These are phyloP conservation scores for Sequoia sempervirens DNA, from an alignment of 75 land plant species.

Conservation along the genomic window DNA sequence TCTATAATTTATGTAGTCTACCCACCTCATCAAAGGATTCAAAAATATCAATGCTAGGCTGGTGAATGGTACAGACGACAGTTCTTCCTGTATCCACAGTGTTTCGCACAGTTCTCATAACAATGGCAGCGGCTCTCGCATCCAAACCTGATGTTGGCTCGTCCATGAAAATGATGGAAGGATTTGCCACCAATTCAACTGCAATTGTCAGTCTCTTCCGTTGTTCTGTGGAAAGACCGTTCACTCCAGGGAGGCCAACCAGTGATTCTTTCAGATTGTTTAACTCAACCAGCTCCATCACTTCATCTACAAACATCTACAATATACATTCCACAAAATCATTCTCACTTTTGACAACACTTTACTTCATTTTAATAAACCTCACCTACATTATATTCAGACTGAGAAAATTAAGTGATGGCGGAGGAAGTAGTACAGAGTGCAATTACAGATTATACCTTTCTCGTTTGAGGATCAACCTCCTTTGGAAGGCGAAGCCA, in stretches of 20 bases:
- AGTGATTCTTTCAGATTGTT: conserved; percentile 16
- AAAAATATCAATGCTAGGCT: conserved; percentile 14
- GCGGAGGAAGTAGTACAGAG: background rate
- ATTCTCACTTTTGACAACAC: background rate
- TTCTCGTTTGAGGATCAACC: conserved; percentile 8
- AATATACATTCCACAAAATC: background rate
- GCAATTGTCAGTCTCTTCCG: conserved; percentile 20
- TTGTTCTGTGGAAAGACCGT: conserved; percentile 31
- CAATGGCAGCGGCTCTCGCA: conserved; percentile 4
- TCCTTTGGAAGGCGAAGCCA: conserved; percentile 32
- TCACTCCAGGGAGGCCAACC: conserved; percentile 31
- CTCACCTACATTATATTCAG: background rate
- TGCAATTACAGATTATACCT: conserved; percentile 11
- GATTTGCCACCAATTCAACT: conserved; percentile 19
- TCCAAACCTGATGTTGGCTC: conserved; percentile 20
- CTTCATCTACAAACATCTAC: conserved; percentile 29
- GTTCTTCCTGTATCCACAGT: conserved; percentile 21
- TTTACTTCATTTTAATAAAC: background rate
- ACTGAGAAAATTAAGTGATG: background rate
- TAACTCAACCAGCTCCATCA: conserved; percentile 36
- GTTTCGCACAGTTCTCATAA: conserved; percentile 10
- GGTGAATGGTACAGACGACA: conserved; percentile 4
- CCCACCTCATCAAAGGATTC: conserved; percentile 19
- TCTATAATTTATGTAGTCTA: background rate
- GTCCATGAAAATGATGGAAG: conserved; percentile 23